Percentiles rank a stretch among this genome's conserved stretches.
These are phyloP conservation scores for Borovskyia barvae DNA, from an alignment of 208 protist genomes.

Conservation along the genomic window DNA sequence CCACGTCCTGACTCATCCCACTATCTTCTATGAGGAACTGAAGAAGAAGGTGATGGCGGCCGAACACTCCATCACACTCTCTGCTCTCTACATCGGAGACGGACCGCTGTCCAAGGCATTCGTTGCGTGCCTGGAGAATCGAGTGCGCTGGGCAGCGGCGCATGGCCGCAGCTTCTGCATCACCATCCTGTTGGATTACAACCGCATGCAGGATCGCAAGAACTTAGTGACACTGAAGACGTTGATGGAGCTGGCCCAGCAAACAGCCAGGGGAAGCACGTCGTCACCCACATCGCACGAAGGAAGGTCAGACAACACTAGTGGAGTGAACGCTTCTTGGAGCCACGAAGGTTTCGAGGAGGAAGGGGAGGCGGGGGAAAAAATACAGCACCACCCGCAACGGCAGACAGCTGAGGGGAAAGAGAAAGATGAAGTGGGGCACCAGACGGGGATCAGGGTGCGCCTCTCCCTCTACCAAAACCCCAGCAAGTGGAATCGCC, in stretches of 20 bases:
- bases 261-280: conserved; percentile 7
- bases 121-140: conserved; percentile 48
- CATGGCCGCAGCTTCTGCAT: conserved; percentile 34
- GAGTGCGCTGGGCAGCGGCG: conserved; percentile 30
- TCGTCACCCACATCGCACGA: neutral
- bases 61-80: conserved; percentile 63
- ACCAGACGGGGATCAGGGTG: conserved; percentile 29
- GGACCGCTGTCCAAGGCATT: conserved; percentile 56
- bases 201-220: conserved; percentile 71
- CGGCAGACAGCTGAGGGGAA: no score
- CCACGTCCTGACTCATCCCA: conserved; percentile 45
- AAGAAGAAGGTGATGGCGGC: conserved; percentile 37
- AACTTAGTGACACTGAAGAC: conserved; percentile 55
- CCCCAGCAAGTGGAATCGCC: conserved; percentile 52
- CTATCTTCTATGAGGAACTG: conserved; percentile 72
- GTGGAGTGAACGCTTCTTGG: neutral
- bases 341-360: neutral
- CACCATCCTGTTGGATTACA: conserved; percentile 76
- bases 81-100: conserved; percentile 85
- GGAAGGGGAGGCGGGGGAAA: neutral
- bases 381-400: no score
- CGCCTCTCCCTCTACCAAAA: conserved; percentile 66
- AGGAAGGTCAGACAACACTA: no score
- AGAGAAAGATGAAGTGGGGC: neutral
- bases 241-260: conserved; percentile 38